A percentile compares a stretch with the other conserved stretches of the same genome.
Conservation (phyloP, 345 rosid species). For the Raphanus sativus region DNA sequence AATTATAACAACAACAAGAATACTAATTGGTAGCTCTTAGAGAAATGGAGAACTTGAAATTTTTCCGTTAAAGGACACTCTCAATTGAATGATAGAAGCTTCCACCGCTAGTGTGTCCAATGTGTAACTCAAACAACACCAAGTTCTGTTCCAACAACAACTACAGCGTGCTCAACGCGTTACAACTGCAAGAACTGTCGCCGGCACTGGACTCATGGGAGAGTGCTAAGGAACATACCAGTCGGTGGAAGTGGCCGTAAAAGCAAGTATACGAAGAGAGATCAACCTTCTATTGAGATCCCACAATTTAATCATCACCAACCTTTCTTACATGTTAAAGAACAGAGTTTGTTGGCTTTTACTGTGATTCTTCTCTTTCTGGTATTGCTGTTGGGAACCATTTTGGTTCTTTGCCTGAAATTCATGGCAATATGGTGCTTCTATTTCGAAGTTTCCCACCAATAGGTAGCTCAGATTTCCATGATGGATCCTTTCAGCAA, state of each 20-base stretch:
- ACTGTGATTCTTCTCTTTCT: neutral
- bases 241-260: conserved; percentile 28
- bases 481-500: neutral
- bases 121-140: conserved; percentile 26
- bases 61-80: neutral
- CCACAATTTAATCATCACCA: neutral
- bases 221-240: conserved; percentile 24
- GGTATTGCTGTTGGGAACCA: neutral
- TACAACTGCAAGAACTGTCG: conserved; percentile 31
- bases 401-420: neutral
- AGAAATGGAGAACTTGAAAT: neutral
- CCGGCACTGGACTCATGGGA: conserved; percentile 34
- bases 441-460: neutral
- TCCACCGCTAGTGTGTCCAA: conserved; percentile 23
- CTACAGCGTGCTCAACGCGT: conserved; percentile 19
- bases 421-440: neutral
- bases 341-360: conserved; percentile 8
- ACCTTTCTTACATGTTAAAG: neutral
- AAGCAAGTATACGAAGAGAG: neutral
- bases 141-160: conserved; percentile 35
- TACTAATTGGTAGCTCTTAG: neutral
- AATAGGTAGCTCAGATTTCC: neutral
- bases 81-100: conserved; percentile 5
- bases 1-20: neutral
- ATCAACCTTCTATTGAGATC: neutral